Conservation (phyloP, 345 rosid genomes). For the Capsella bursapastoris region DNA sequence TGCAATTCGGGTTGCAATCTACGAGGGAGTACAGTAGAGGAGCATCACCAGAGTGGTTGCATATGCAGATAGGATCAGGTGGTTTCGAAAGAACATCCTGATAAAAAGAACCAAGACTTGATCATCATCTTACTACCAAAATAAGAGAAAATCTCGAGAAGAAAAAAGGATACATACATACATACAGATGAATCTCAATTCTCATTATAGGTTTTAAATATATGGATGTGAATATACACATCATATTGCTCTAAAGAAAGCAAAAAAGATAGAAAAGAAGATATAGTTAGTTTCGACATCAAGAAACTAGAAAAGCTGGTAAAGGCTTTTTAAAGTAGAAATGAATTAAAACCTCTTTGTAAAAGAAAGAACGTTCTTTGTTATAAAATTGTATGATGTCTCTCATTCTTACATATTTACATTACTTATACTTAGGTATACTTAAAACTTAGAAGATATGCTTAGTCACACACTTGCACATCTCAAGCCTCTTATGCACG, state of each 20-base stretch:
- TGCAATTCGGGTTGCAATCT: constrained; percentile 69
- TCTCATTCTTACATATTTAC: not conserved
- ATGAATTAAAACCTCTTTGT: constrained; percentile 7
- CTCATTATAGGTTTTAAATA: constrained; percentile 27
- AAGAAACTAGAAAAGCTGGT: not conserved
- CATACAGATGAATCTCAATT: constrained; percentile 11
- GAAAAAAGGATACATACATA: not conserved
- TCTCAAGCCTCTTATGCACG: too few relatives aligned
- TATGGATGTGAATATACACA: constrained; percentile 38
- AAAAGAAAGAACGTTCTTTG: constrained; percentile 8
- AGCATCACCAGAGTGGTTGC: constrained; percentile 90
- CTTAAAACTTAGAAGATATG: too few relatives aligned
- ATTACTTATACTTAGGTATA: too few relatives aligned
- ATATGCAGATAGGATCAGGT: constrained; percentile 74
- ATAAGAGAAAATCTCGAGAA: constrained; percentile 1
- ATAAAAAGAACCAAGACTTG: constrained; percentile 25
- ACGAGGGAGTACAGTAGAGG: constrained; percentile 63
- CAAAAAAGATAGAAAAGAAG: not conserved
- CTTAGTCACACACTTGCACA: too few relatives aligned
- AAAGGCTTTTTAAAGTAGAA: constrained; percentile 8
- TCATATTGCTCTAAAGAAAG: constrained; percentile 23
- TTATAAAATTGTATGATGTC: constrained; percentile 3
- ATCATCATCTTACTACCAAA: constrained; percentile 20
- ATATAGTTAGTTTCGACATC: constrained; percentile 22
- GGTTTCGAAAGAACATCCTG: constrained; percentile 65